Percentiles rank a stretch among this genome's conserved stretches.
phyloP scores from a whole-genome alignment of 1,284 basidiomycete genomes.

The Ganoderma multipileum region DNA sequence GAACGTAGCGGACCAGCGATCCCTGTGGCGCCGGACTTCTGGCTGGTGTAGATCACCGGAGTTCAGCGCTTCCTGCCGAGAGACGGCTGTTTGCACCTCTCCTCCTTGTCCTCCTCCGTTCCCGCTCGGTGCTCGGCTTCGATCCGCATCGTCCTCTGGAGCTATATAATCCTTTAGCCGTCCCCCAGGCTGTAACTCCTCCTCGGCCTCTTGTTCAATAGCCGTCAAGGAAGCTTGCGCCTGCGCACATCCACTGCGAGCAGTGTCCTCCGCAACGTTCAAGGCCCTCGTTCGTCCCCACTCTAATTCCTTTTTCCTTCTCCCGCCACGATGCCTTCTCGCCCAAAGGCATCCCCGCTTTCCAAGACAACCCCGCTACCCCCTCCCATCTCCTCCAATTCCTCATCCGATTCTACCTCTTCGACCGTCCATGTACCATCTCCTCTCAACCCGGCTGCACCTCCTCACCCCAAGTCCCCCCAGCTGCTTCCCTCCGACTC shows the following conservation, averaged over 20 bases:
- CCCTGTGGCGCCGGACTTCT: neutral
- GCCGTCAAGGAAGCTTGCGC: neutral
- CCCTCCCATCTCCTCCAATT: conserved; percentile 8
- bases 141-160: neutral
- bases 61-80: neutral
- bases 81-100: neutral
- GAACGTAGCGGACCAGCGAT: neutral
- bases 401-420: conserved; percentile 18
- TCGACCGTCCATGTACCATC: conserved; percentile 21
- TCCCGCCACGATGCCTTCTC: conserved; percentile 11
- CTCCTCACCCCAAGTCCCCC: conserved; percentile 8
- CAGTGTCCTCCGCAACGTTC: neutral
- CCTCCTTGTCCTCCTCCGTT: neutral
- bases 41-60: neutral
- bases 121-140: neutral
- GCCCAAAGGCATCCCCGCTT: conserved; percentile 1
- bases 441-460: conserved; percentile 23
- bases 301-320: neutral
- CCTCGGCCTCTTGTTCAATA: neutral
- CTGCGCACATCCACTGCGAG: neutral
- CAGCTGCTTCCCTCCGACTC: conserved; percentile 3
- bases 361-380: neutral
- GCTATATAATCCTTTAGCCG: neutral
- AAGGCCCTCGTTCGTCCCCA: neutral
- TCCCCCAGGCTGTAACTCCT: neutral